Percentiles rank a stretch among this genome's conserved stretches.
These are phyloP conservation scores for Condylostoma magnum DNA, from an alignment of 169 alveolate genomes.

Conservation along the genomic window DNA sequence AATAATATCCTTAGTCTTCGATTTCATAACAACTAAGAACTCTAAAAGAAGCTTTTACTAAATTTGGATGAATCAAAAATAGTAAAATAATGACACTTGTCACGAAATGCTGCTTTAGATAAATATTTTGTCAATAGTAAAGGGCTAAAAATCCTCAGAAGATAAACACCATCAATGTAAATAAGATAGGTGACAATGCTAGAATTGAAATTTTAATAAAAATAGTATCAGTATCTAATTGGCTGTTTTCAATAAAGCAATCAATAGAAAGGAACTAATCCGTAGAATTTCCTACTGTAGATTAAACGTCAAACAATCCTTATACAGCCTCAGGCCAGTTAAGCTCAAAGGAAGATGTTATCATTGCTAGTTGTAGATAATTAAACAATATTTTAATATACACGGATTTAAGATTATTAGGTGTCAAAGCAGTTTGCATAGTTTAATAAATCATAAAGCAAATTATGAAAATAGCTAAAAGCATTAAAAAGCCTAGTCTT, in stretches of 20 bases:
- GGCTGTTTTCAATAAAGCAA: conserved; percentile 28
- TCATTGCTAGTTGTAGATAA: conserved; percentile 39
- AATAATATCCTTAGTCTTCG: conserved; percentile 26
- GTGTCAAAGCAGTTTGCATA: conserved; percentile 5
- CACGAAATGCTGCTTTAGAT: neutral
- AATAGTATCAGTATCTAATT: conserved; percentile 14
- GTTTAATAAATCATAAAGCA: conserved; percentile 19
- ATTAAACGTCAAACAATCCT: conserved; percentile 26
- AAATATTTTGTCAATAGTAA: neutral
- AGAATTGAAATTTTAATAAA: neutral
- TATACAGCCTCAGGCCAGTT: conserved; percentile 42
- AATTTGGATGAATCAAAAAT: conserved; percentile 52
- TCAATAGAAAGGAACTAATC: conserved; percentile 37
- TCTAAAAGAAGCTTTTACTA: conserved; percentile 35
- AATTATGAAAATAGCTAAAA: conserved; percentile 16
- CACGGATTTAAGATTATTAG: neutral
- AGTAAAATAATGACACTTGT: conserved; percentile 42
- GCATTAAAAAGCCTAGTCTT: neutral
- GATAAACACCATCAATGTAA: neutral
- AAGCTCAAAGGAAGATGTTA: conserved; percentile 45
- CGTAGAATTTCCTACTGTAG: conserved; percentile 32
- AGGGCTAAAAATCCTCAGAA: conserved; percentile 10
- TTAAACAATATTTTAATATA: conserved; percentile 23
- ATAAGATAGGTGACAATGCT: neutral
- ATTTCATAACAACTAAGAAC: conserved; percentile 37